Base-by-base conservation (phyloP, 169 alveolate genomes). In the Plasmodium gonderi region DNA sequence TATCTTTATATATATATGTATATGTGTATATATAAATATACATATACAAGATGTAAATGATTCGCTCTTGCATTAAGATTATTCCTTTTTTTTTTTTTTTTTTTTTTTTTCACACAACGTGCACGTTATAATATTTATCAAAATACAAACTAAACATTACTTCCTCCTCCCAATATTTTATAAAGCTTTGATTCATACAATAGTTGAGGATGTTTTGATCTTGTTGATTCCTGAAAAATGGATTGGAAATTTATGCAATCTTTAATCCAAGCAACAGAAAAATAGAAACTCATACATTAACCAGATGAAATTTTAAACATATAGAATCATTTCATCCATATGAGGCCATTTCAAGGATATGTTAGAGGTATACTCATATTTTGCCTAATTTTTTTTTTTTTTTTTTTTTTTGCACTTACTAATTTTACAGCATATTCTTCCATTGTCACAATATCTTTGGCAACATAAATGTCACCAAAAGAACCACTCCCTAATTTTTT, bases 401-500 rank as follows among this genome's bases (percentile, higher is more conserved):
- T 47, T 17, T 77, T 65, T 60, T 76, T 26, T 47, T 8, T 36
- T 83, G 17, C 31, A 80, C 93, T 93, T 95, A 96, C 99, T 91
- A 98, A 93, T 93, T 98, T 98, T 60, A 98, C 97, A 20, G 99
- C 99, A 12, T 98, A 99, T 85, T 98, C 99, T 94, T 98, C 99
- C 65, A 98, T 98, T 11, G 99, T 98, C 40, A 97, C 94, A 47
- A 98, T 97, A 93, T 98, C 98, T 11, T 98, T 96, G 12, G 99
- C 99, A 77, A 97, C 96, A 96, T 98, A 99, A 75, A 99, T 98
- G 91, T 98, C 99, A 49, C 99, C 99, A 95, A 99, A 99, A 38
- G 99, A 97, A n/a, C 99, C 99, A 92, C 99, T 97, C 54, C 99
- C 99, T 75, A 99, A 97, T 95, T 99, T 99, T 91, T 99, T 98